phyloP scores from a whole-genome alignment of 176 grass and related monocot genomes.

The Secale cereale region DNA sequence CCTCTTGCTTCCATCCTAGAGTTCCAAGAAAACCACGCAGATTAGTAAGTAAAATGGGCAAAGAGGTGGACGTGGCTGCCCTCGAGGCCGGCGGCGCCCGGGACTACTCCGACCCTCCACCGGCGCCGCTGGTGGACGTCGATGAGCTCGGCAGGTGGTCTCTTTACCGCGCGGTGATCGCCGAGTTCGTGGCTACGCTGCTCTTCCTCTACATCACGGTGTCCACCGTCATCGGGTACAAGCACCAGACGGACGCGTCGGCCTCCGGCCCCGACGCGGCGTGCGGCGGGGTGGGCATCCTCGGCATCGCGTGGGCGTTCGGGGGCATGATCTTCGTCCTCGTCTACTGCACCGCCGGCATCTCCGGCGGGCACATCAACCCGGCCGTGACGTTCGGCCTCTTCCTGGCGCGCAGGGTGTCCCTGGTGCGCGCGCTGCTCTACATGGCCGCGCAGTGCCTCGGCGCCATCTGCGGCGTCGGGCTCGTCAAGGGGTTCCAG shows the following conservation, averaged over 20 bases:
- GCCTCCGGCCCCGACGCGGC: slow-evolving; percentile 10
- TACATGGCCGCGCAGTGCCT: slow-evolving; percentile 74
- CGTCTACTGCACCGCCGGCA: slow-evolving; percentile 98
- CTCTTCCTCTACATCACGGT: slow-evolving; percentile 63
- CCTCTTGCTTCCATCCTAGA: neutral
- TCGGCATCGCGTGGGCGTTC: slow-evolving; percentile 77
- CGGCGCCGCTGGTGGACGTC: slow-evolving; percentile 44
- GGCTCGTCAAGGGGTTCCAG: slow-evolving; percentile 83
- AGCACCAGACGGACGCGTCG: slow-evolving; percentile 32
- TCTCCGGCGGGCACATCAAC: slow-evolving; percentile 93
- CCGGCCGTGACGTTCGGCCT: slow-evolving; percentile 71
- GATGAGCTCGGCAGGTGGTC: slow-evolving; percentile 59
- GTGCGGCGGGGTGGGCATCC: slow-evolving; percentile 60
- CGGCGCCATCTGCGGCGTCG: slow-evolving; percentile 71
- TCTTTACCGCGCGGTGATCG: slow-evolving; percentile 63
- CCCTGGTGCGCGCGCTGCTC: slow-evolving; percentile 63
- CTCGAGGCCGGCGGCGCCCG: slow-evolving; percentile 30
- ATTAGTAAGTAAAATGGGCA: slow-evolving; percentile 14
- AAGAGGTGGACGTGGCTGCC: slow-evolving; percentile 24
- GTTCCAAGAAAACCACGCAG: neutral
- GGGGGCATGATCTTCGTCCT: slow-evolving; percentile 89
- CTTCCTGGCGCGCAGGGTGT: neutral
- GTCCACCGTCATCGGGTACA: slow-evolving; percentile 41
- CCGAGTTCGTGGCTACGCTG: slow-evolving; percentile 65
- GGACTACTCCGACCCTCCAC: slow-evolving; percentile 39